A percentile compares a stretch with the other conserved stretches of the same genome.
Evolutionary conservation across 768 basidiomycete species (phyloP).

Genomic region (Kwoniella shandongensis): DNA sequence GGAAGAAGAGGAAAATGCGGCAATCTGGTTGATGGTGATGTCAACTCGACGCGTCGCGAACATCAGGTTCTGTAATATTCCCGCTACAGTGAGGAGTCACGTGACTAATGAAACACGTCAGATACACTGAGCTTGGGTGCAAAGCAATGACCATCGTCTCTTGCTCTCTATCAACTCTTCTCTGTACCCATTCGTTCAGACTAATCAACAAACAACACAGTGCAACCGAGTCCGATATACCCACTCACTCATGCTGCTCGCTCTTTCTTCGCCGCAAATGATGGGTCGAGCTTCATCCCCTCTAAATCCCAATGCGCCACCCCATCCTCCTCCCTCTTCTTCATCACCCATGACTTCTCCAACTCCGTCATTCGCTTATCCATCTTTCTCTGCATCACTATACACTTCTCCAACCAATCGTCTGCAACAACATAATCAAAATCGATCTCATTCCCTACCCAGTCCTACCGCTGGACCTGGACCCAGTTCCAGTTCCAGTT

Average conservation of each 20-base stretch:
- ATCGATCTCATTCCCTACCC: slow-evolving; percentile 4
- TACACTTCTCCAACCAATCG: slow-evolving; percentile 2
- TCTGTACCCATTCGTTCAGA: too few species aligned
- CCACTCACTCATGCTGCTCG: slow-evolving; percentile 7
- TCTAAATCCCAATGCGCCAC: slow-evolving; percentile 18
- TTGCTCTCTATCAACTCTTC: too few species aligned
- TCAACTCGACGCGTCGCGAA: too few species aligned
- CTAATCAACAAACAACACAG: too few species aligned
- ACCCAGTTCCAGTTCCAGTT: too few species aligned
- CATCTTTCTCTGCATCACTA: slow-evolving; percentile 3
- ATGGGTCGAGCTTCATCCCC: slow-evolving; percentile 30
- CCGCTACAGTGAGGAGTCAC: slow-evolving; percentile 2
- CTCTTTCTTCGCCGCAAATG: slow-evolving; percentile 5
- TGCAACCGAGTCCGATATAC: not conserved
- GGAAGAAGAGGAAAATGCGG: not conserved
- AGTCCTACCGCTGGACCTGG: too few species aligned
- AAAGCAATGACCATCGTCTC: too few species aligned
- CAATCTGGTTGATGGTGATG: too few species aligned
- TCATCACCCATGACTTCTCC: slow-evolving; percentile 32
- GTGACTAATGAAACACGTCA: not conserved
- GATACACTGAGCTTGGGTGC: too few species aligned
- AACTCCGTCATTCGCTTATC: slow-evolving; percentile 13
- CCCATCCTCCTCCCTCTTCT: slow-evolving; percentile 1
- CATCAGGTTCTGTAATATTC: too few species aligned
- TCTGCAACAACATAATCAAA: slow-evolving; percentile 2